Base-by-base conservation (phyloP, 768 basidiomycete genomes). In the Aureoboletus auriporus region DNA sequence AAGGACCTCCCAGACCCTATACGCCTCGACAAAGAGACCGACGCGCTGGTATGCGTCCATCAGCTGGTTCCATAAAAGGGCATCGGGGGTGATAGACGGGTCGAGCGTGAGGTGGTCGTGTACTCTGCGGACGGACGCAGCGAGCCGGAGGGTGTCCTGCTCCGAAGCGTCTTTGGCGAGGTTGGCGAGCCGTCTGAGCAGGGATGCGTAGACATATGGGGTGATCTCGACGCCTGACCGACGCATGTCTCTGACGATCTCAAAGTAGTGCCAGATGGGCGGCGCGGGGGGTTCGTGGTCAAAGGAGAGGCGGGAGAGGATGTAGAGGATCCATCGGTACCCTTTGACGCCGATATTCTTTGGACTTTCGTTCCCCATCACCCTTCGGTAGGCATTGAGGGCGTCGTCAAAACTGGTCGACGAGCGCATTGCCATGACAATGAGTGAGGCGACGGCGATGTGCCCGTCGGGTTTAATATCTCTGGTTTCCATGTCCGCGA, bases 11-110 rank as follows among this genome's bases (percentile, higher is more conserved):
- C 93, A 97, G 3, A 95, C 75, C 31, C 83, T 75, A 56, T 80
- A 84, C 13, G 86, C 83, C 49, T 89, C 86, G 1, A 69, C 70
- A 52, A 84, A 87, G 50, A 80, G 82, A 5, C 81, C 82, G 7
- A 84, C 73, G n/a, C 83, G 83, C 57, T 88, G 83, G 66, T 94
- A 97, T 1, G 89, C 83, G 64, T 90, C 81, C 87, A 96, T 90
- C 52, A 96, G 70, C 58, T 89, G 80, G 62, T 93, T 94, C 77
- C 87, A 84, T 11, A 92, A 72, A 3, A 71, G 65, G 11, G 71
- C 67, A 55, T 92, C 85, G 3, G 90, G 86, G 8, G 83, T 76
- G 48, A 93, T 68, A n/a, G 80, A 75, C 12, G 85, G 74, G 59
- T 93, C 90, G 36, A 93, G 72, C n/a, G 82, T 84, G 60, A 95